phyloP scores from a whole-genome alignment of 352 stramenopile species.

The Chrysophaeum taylorii region DNA sequence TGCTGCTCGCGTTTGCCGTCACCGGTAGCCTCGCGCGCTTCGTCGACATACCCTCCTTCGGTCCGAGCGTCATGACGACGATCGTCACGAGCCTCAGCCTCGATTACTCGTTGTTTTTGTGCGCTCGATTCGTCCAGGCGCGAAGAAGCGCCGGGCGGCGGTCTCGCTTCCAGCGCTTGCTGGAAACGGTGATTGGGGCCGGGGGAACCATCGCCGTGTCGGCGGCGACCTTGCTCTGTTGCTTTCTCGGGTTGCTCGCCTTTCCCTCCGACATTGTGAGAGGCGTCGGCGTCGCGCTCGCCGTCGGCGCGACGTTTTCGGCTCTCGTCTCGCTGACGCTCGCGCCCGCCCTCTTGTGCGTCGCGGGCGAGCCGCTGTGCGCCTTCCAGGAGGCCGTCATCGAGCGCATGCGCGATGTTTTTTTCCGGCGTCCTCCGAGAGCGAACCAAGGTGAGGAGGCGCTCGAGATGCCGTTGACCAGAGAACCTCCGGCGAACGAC shows the following conservation, averaged over 20 bases:
- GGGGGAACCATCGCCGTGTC: conserved; percentile 35
- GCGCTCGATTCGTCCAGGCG: conserved; percentile 25
- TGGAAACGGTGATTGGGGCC: conserved; percentile 28
- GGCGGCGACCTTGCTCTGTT: conserved; percentile 32
- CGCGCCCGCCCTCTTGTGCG: conserved; percentile 27
- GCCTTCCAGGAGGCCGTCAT: not conserved
- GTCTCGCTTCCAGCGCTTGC: not conserved
- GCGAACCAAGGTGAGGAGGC: not conserved
- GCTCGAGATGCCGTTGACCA: not conserved
- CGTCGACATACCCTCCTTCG: conserved; percentile 34
- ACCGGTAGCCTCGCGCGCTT: conserved; percentile 28
- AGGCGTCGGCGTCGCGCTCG: conserved; percentile 29
- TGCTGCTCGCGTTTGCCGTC: conserved; percentile 11
- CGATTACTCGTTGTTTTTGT: conserved; percentile 40
- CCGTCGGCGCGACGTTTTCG: conserved; percentile 28
- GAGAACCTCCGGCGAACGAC: not conserved
- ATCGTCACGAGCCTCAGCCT: conserved; percentile 33
- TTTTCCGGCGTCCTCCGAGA: not conserved
- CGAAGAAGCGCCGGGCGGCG: too few species aligned
- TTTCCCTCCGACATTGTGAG: conserved; percentile 14
- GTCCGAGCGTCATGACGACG: conserved; percentile 37
- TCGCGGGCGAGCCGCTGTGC: conserved; percentile 16
- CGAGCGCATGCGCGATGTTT: not conserved
- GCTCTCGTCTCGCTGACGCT: conserved; percentile 34
- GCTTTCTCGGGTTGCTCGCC: conserved; percentile 24